Conservation (phyloP, 805 yeast species). For the Teunomyces cretensis region DNA sequence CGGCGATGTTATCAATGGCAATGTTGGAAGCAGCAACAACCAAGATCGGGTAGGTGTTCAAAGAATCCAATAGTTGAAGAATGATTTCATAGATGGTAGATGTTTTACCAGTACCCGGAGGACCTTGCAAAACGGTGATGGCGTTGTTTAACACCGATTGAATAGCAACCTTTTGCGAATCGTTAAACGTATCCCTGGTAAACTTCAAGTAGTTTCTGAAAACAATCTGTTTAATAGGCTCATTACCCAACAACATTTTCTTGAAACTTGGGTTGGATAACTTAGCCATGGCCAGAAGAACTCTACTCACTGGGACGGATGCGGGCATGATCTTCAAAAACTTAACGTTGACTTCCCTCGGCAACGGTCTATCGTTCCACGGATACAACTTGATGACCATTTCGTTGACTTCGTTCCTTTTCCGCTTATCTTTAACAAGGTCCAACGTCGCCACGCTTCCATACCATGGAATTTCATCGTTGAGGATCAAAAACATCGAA, state of each 20-base stretch:
- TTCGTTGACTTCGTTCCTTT: slow-evolving; percentile 24
- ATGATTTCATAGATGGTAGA: slow-evolving; percentile 45
- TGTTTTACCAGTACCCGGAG: slow-evolving; percentile 46
- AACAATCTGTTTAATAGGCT: slow-evolving; percentile 53
- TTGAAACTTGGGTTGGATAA: slow-evolving; percentile 53
- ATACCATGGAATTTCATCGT: slow-evolving; percentile 57
- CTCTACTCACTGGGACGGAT: slow-evolving; percentile 61
- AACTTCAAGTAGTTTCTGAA: slow-evolving; percentile 56
- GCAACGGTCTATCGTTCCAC: slow-evolving; percentile 58
- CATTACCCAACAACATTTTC: slow-evolving; percentile 54
- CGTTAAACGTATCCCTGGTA: slow-evolving; percentile 50
- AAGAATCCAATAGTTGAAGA: slow-evolving; percentile 53
- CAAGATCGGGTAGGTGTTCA: slow-evolving; percentile 59
- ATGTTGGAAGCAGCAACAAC: slow-evolving; percentile 77
- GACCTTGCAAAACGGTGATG: slow-evolving; percentile 48
- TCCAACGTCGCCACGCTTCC: slow-evolving; percentile 51
- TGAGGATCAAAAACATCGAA: slow-evolving; percentile 54
- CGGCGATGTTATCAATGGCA: slow-evolving; percentile 76
- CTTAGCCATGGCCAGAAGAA: slow-evolving; percentile 64
- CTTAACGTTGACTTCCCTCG: slow-evolving; percentile 40
- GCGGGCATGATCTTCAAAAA: slow-evolving; percentile 52
- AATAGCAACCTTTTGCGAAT: slow-evolving; percentile 56
- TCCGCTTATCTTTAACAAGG: slow-evolving; percentile 10
- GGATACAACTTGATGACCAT: slow-evolving; percentile 52
- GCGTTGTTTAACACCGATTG: slow-evolving; percentile 53